phyloP scores from a whole-genome alignment of 129 eudicot genomes.

The Cynara cardunculus region DNA sequence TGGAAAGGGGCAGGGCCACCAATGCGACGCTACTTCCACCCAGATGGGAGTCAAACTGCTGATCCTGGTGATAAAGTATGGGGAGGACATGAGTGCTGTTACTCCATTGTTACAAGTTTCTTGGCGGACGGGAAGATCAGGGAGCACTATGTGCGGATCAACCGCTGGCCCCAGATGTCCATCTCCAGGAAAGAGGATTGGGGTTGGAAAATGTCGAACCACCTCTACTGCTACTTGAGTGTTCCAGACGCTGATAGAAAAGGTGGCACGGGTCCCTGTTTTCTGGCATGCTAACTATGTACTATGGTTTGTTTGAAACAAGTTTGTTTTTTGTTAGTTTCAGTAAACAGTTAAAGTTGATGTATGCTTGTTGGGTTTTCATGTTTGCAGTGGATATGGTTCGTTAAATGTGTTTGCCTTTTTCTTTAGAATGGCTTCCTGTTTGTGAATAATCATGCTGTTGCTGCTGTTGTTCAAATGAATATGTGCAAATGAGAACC shows the following conservation, averaged over 20 bases:
- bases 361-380: not conserved
- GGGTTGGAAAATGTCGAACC: conserved; percentile 83
- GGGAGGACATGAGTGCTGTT: conserved; percentile 90
- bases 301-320: not conserved
- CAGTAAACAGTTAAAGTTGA: not conserved
- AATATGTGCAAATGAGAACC: not conserved
- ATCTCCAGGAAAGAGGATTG: conserved; percentile 62
- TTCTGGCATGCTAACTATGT: conserved; percentile 5
- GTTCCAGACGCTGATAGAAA: conserved; percentile 55
- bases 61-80: conserved; percentile 70
- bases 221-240: conserved; percentile 54
- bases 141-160: conserved; percentile 77
- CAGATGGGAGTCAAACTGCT: conserved; percentile 77
- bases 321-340: not conserved
- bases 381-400: conserved; percentile 1
- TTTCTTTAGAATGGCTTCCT: not conserved
- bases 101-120: conserved; percentile 59
- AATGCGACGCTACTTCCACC: conserved; percentile 76
- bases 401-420: not conserved
- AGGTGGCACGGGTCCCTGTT: conserved; percentile 75
- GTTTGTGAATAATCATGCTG: not conserved
- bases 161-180: conserved; percentile 59
- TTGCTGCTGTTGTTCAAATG: not conserved
- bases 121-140: conserved; percentile 56
- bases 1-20: conserved; percentile 52